phyloP scores from a whole-genome alignment of 2,329 filamentous ascomycete genomes.

The Colletotrichum paranaense region DNA sequence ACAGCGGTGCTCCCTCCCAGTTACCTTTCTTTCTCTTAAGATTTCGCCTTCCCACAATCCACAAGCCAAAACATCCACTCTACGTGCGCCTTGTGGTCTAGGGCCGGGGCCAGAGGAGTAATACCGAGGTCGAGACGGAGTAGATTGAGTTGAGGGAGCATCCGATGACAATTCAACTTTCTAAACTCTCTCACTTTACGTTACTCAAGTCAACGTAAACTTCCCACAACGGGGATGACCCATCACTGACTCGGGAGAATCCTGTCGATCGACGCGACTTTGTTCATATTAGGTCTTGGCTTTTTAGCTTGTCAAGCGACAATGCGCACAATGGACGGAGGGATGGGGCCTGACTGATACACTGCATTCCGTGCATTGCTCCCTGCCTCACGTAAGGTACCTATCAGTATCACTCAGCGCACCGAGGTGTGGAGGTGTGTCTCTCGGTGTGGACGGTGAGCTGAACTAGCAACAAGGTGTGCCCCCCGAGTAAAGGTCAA shows the following conservation, averaged over 20 bases:
- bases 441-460: constrained; percentile 26
- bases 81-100: not conserved
- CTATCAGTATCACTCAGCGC: not conserved
- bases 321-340: constrained; percentile 31
- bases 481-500: constrained; percentile 8
- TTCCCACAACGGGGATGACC: constrained; percentile 26
- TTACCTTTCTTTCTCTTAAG: not conserved
- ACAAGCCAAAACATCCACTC: not conserved
- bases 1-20: constrained; percentile 9
- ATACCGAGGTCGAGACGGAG: constrained; percentile 11
- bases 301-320: constrained; percentile 11
- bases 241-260: constrained; percentile 32
- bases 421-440: not conserved
- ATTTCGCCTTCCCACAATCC: not conserved
- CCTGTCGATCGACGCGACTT: constrained; percentile 29
- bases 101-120: constrained; percentile 3
- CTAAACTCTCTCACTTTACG: not conserved
- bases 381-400: not conserved
- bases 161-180: constrained; percentile 12
- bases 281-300: constrained; percentile 14
- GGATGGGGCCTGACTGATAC: constrained; percentile 1
- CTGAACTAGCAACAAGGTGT: constrained; percentile 6
- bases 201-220: not conserved
- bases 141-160: constrained; percentile 5
- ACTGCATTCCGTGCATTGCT: constrained; percentile 4